These are phyloP conservation scores for Vitis cinerea DNA, from an alignment of 164 flowering plant species.

Conservation along the genomic window DNA sequence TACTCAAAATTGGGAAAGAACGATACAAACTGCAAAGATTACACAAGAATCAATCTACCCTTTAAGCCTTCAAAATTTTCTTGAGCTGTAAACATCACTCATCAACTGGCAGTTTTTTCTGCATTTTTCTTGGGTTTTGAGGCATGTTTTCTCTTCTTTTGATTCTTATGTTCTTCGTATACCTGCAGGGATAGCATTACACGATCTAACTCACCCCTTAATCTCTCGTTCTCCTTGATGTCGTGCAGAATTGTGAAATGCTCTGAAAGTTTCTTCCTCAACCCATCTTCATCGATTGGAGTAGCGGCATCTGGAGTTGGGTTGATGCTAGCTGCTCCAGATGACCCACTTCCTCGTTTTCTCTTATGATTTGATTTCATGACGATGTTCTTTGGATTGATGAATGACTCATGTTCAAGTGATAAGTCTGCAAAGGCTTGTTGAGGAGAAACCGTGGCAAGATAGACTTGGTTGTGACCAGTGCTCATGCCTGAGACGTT, in stretches of 20 bases:
- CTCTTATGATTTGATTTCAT: constrained; percentile 40
- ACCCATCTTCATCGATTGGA: constrained; percentile 38
- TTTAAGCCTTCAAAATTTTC: too few relatives aligned
- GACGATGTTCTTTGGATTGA: constrained; percentile 13
- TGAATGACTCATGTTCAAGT: constrained; percentile 47
- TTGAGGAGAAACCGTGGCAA: constrained; percentile 47
- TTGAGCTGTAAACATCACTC: constrained; percentile 27
- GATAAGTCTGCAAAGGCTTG: constrained; percentile 67
- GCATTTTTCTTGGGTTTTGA: constrained; percentile 8
- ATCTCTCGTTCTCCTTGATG: constrained; percentile 58
- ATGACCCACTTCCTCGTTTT: constrained; percentile 30
- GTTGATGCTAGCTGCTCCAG: constrained; percentile 1
- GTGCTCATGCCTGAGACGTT: constrained; percentile 47
- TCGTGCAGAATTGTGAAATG: constrained; percentile 56
- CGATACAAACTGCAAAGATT: too few relatives aligned
- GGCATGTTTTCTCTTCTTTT: constrained; percentile 30
- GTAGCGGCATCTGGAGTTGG: not conserved
- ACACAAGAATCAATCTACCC: too few relatives aligned
- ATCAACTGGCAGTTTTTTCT: constrained; percentile 22
- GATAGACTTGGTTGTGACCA: constrained; percentile 52
- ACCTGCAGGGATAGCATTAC: constrained; percentile 36
- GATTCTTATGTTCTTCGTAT: constrained; percentile 55
- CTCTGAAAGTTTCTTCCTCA: constrained; percentile 53
- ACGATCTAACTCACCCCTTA: constrained; percentile 54
- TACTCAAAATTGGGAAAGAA: too few relatives aligned